Conservation (phyloP, 2,329 filamentous ascomycete species). For the Fusarium sambucinum region DNA sequence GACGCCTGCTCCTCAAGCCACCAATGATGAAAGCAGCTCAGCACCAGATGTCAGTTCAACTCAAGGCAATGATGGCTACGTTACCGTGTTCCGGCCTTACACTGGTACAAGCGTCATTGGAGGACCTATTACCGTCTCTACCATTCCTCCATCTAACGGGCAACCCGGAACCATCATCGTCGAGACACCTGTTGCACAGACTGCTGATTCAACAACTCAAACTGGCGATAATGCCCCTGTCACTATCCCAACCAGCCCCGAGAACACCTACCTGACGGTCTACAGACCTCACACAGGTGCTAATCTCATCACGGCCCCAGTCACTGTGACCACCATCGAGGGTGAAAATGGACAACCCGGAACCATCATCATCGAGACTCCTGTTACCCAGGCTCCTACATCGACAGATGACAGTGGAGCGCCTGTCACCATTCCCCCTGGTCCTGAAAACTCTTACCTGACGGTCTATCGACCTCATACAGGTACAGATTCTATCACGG, state of each 20-base stretch:
- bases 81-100: constrained; percentile 27
- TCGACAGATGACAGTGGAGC: neutral
- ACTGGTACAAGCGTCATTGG: constrained; percentile 19
- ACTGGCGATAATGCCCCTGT: neutral
- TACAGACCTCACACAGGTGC: constrained; percentile 31
- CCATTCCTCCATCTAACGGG: constrained; percentile 17
- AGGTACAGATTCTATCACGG: constrained; percentile 12
- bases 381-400: neutral
- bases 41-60: constrained; percentile 1
- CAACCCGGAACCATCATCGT: constrained; percentile 31
- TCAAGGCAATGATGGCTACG: constrained; percentile 25
- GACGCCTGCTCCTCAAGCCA: constrained; percentile 20
- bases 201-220: neutral
- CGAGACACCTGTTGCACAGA: constrained; percentile 14
- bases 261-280: constrained; percentile 29
- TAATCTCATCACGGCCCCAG: constrained; percentile 20
- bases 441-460: constrained; percentile 17
- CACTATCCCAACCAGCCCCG: constrained; percentile 24
- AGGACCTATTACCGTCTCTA: constrained; percentile 24
- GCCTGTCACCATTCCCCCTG: constrained; percentile 15
- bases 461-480: constrained; percentile 24
- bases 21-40: neutral
- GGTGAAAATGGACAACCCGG: constrained; percentile 18
- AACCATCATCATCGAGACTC: constrained; percentile 27
- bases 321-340: constrained; percentile 28